phyloP scores from a whole-genome alignment of 2,329 filamentous ascomycete genomes.

The Aspergillus tubingensis region DNA sequence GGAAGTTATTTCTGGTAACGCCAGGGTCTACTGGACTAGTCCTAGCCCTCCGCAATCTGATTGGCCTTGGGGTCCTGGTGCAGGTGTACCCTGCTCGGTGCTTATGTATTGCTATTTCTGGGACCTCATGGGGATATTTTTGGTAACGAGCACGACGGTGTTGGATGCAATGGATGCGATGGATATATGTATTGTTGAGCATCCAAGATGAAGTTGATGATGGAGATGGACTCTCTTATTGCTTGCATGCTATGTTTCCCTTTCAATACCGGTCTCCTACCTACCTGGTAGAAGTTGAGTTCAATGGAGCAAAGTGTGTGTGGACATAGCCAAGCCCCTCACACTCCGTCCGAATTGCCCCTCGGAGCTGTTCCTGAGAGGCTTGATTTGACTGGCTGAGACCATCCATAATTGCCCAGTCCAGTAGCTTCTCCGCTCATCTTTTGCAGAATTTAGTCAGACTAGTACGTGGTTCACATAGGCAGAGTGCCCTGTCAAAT shows the following conservation, averaged over 20 bases:
- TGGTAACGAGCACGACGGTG: background rate
- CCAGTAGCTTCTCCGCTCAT: background rate
- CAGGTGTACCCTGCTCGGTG: background rate
- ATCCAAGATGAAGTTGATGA: background rate
- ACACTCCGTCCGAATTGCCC: background rate
- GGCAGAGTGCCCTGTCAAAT: background rate
- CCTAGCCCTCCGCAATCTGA: background rate
- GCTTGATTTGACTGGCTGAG: constrained; percentile 7
- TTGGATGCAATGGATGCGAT: background rate
- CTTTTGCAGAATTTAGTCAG: background rate
- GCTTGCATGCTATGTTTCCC: too few species aligned
- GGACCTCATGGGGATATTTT: constrained; percentile 1
- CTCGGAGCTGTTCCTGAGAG: background rate
- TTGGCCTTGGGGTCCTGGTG: background rate
- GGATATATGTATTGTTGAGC: background rate
- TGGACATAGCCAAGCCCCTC: background rate
- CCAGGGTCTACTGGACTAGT: background rate
- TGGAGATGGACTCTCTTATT: too few species aligned
- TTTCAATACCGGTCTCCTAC: too few species aligned
- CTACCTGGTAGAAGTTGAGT: background rate
- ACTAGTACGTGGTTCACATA: background rate
- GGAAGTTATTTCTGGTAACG: constrained; percentile 7
- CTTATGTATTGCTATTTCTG: constrained; percentile 1
- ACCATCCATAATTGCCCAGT: background rate
- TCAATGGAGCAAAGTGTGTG: background rate